Evolutionary conservation across 1,284 basidiomycete species (phyloP).

Genomic region (Irpex rosettiformis): DNA sequence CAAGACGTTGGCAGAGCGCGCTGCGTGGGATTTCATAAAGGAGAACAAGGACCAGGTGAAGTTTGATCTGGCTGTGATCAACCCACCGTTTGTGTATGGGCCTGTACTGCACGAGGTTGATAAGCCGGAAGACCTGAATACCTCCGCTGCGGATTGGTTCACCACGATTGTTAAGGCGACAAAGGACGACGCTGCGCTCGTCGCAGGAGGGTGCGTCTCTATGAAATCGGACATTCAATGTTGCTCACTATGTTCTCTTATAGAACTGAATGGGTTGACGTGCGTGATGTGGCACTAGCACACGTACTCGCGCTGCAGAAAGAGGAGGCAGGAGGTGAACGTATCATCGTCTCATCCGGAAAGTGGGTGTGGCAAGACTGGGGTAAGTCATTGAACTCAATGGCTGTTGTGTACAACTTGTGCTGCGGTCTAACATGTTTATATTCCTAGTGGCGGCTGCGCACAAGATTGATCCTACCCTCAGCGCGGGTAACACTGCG

Average conservation of each 20-base stretch:
- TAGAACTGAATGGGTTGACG: conserved; percentile 44
- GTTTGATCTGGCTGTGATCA: conserved; percentile 56
- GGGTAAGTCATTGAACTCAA: conserved; percentile 13
- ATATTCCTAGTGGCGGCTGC: conserved; percentile 12
- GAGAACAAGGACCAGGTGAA: conserved; percentile 42
- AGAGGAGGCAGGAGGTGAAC: conserved; percentile 17
- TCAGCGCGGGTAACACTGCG: conserved; percentile 20
- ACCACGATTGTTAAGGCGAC: conserved; percentile 28
- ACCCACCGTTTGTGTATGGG: conserved; percentile 51
- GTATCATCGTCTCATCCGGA: conserved; percentile 16
- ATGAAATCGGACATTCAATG: neutral
- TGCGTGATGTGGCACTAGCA: conserved; percentile 55
- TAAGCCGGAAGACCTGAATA: conserved; percentile 46
- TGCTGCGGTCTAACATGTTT: neutral
- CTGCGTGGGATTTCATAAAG: conserved; percentile 42
- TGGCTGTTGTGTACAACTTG: too few relatives aligned
- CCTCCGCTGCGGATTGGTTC: conserved; percentile 38
- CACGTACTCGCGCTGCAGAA: conserved; percentile 46
- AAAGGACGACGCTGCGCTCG: conserved; percentile 18
- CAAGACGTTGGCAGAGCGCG: conserved; percentile 63
- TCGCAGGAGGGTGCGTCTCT: conserved; percentile 18
- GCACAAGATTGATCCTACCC: conserved; percentile 16
- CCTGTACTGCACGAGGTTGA: conserved; percentile 49
- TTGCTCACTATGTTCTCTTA: neutral
- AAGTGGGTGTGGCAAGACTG: conserved; percentile 25